Evolutionary conservation across 2,329 filamentous ascomycete species (phyloP).

Genomic region (Fusarium torulosum): DNA sequence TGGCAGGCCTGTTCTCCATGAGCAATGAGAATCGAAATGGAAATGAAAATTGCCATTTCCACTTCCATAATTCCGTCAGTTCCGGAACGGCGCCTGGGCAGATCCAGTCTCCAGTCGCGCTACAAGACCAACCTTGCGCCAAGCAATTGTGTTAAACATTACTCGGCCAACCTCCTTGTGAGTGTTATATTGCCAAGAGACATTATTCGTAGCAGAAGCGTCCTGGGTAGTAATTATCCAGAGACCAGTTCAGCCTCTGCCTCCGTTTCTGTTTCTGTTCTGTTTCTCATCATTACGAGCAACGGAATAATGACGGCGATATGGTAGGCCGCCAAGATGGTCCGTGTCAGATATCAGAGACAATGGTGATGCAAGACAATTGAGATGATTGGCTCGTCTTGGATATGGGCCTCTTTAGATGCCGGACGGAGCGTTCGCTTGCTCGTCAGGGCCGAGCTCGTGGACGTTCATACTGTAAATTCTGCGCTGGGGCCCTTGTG

Average conservation of each 20-base stretch:
- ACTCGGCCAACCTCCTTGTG: slow-evolving; percentile 23
- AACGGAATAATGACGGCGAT: slow-evolving; percentile 31
- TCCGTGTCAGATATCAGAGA: slow-evolving; percentile 40
- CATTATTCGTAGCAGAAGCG: background rate
- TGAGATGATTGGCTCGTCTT: slow-evolving; percentile 39
- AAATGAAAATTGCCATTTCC: slow-evolving; percentile 17
- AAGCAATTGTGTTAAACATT: slow-evolving; percentile 22
- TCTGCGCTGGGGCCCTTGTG: slow-evolving; percentile 19
- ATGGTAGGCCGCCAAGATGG: slow-evolving; percentile 34
- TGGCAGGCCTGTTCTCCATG: slow-evolving; percentile 28
- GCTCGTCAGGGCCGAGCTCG: slow-evolving; percentile 19
- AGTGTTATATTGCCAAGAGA: slow-evolving; percentile 5
- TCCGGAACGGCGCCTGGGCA: slow-evolving; percentile 29
- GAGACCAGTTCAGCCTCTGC: slow-evolving; percentile 8
- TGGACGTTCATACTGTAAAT: slow-evolving; percentile 12
- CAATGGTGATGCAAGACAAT: slow-evolving; percentile 39
- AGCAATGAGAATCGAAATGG: slow-evolving; percentile 13
- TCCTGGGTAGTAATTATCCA: background rate
- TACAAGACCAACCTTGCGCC: slow-evolving; percentile 32
- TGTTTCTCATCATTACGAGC: slow-evolving; percentile 10
- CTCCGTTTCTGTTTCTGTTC: slow-evolving; percentile 4
- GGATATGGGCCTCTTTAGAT: slow-evolving; percentile 28
- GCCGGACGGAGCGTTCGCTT: slow-evolving; percentile 34
- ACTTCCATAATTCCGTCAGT: slow-evolving; percentile 35
- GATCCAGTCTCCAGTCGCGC: slow-evolving; percentile 18